These are phyloP conservation scores for Mortierella sp. DNA, from an alignment of 371 early-diverging fungal species.

Conservation along the genomic window DNA sequence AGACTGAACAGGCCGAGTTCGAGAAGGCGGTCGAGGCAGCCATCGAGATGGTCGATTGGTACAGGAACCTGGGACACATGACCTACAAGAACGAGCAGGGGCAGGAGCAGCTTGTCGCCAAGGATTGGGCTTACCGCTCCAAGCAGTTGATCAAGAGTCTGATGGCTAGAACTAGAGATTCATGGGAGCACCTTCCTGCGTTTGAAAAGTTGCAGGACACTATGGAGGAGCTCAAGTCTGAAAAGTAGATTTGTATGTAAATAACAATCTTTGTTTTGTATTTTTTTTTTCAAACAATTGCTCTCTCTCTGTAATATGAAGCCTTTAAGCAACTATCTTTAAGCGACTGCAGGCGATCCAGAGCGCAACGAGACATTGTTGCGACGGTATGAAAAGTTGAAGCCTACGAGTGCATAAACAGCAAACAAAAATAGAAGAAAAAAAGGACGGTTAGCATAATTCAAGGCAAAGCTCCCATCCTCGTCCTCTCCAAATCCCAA, in stretches of 20 bases:
- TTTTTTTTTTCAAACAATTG: background rate
- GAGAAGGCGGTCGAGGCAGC: constrained; percentile 76
- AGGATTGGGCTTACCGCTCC: constrained; percentile 92
- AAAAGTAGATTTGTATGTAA: constrained; percentile 28
- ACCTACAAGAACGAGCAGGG: constrained; percentile 56
- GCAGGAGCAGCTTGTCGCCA: constrained; percentile 42
- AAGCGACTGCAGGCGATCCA: constrained; percentile 45
- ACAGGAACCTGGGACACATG: constrained; percentile 75
- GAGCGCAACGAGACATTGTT: constrained; percentile 57
- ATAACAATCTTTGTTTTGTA: background rate
- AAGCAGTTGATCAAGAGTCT: constrained; percentile 85
- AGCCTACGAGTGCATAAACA: constrained; percentile 37
- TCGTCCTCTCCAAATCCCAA: background rate
- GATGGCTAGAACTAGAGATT: constrained; percentile 82
- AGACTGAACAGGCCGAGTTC: constrained; percentile 77
- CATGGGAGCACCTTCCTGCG: constrained; percentile 76
- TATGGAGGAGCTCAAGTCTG: constrained; percentile 66
- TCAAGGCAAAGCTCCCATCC: background rate
- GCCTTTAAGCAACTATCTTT: background rate
- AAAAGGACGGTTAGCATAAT: background rate
- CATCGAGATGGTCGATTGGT: constrained; percentile 83
- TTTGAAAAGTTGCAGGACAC: constrained; percentile 74
- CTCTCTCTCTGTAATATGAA: background rate
- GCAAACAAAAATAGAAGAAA: background rate
- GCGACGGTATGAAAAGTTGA: constrained; percentile 71